phyloP scores from a whole-genome alignment of 768 basidiomycete genomes.

The Cyathus striatus region DNA sequence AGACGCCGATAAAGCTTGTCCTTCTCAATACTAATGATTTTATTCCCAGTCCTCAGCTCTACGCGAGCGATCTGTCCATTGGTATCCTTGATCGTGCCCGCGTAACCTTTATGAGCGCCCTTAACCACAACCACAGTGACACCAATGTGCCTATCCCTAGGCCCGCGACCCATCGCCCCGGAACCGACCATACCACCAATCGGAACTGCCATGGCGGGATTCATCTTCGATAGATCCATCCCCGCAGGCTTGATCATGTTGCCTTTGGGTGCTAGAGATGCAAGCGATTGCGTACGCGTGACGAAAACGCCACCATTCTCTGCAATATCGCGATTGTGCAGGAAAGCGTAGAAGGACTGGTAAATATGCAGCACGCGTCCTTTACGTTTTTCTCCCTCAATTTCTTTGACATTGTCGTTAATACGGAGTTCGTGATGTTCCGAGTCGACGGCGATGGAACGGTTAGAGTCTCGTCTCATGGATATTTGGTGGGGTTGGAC shows the following conservation, averaged over 20 bases:
- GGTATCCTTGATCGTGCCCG: constrained; percentile 92
- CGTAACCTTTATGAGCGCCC: constrained; percentile 87
- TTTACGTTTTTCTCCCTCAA: constrained; percentile 81
- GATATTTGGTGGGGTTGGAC: constrained; percentile 95
- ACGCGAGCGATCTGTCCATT: constrained; percentile 85
- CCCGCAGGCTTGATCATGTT: constrained; percentile 57
- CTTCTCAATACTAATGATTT: constrained; percentile 83
- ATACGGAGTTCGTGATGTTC: constrained; percentile 82
- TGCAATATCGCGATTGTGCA: constrained; percentile 84
- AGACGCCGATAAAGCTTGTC: constrained; percentile 66
- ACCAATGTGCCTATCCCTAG: constrained; percentile 80
- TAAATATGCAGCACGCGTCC: constrained; percentile 91
- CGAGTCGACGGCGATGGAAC: constrained; percentile 85
- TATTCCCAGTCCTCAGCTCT: constrained; percentile 86
- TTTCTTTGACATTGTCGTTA: constrained; percentile 91
- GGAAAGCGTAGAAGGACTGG: constrained; percentile 90
- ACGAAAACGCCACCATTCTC: constrained; percentile 97
- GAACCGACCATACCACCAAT: constrained; percentile 79
- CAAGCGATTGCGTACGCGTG: constrained; percentile 76
- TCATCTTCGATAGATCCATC: constrained; percentile 87
- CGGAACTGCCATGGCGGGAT: constrained; percentile 65
- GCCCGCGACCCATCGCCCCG: constrained; percentile 72
- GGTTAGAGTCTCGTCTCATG: constrained; percentile 77
- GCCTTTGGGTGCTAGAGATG: constrained; percentile 84
- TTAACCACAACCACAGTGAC: constrained; percentile 73